A percentile compares a stretch with the other conserved stretches of the same genome.
phyloP scores from a whole-genome alignment of 768 basidiomycete species.

The Tephrocybe sp. region DNA sequence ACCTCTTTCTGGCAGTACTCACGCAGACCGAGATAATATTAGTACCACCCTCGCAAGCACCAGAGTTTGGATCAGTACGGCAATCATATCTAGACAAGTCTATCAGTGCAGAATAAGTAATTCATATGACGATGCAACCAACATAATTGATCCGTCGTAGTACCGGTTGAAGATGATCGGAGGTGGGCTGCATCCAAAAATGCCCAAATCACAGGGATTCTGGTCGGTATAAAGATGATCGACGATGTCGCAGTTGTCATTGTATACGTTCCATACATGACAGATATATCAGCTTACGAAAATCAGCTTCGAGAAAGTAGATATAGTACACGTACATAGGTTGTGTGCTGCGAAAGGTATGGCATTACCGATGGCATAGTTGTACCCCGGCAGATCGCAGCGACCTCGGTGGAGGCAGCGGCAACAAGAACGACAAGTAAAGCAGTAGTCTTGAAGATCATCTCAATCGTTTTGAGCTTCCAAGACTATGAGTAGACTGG shows the following conservation, averaged over 20 bases:
- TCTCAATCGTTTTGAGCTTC: too few species aligned
- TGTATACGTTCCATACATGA: slow-evolving; percentile 31
- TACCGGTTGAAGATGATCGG: slow-evolving; percentile 30
- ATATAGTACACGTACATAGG: too few species aligned
- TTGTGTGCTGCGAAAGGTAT: too few species aligned
- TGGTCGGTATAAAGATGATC: slow-evolving; percentile 25
- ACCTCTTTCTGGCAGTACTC: too few species aligned
- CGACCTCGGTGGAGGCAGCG: neutral
- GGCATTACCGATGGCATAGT: too few species aligned
- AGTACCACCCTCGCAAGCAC: slow-evolving; percentile 22
- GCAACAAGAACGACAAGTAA: neutral
- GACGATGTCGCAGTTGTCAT: slow-evolving; percentile 26
- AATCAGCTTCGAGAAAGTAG: too few species aligned
- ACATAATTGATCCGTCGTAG: slow-evolving; percentile 23
- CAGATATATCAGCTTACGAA: too few species aligned
- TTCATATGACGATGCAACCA: slow-evolving; percentile 2
- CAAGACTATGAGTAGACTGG: too few species aligned
- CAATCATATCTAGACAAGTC: slow-evolving; percentile 25
- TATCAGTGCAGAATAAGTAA: neutral
- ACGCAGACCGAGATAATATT: slow-evolving; percentile 30
- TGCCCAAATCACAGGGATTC: slow-evolving; percentile 29
- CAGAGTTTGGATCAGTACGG: slow-evolving; percentile 26
- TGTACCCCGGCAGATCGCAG: neutral
- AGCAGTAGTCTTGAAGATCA: slow-evolving; percentile 1
- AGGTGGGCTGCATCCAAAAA: slow-evolving; percentile 29